Evolutionary conservation across 306 rosid species (phyloP).

Genomic region (Lablab purpureus): DNA sequence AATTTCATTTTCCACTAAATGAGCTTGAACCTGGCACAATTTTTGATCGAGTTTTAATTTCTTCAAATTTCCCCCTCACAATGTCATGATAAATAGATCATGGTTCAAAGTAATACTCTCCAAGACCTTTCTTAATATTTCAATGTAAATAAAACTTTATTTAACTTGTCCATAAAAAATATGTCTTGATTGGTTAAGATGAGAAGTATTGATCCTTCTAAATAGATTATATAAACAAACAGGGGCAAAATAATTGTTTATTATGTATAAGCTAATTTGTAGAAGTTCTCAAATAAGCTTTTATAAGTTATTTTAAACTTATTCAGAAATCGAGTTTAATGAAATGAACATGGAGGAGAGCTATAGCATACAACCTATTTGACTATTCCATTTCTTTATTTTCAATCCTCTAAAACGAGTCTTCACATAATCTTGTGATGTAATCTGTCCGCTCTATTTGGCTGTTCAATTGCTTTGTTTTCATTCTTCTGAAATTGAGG

Average conservation of each 20-base stretch:
- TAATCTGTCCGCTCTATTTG: neutral
- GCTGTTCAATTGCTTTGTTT: neutral
- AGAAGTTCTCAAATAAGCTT: too few relatives aligned
- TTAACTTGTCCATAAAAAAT: conserved; percentile 12
- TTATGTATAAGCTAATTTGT: too few relatives aligned
- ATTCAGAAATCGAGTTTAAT: neutral
- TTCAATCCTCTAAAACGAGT: neutral
- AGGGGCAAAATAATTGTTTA: neutral
- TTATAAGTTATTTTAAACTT: too few relatives aligned
- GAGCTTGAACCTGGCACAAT: conserved; percentile 68
- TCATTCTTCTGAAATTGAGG: conserved; percentile 3
- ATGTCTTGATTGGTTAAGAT: conserved; percentile 32
- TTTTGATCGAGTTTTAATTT: conserved; percentile 6
- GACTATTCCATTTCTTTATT: neutral
- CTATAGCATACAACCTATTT: neutral
- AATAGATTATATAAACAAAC: neutral
- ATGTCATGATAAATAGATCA: conserved; percentile 30
- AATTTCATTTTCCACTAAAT: conserved; percentile 75
- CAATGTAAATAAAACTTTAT: conserved; percentile 37
- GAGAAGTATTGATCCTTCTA: neutral
- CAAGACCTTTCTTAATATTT: conserved; percentile 6
- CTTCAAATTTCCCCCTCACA: conserved; percentile 26
- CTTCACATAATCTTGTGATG: neutral
- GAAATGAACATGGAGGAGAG: neutral
- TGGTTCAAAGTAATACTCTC: conserved; percentile 8